Evolutionary conservation across 2,329 filamentous ascomycete species (phyloP), one percentile per base, ranked within the genome.

Genomic region (Colletotrichum tropicale): DNA sequence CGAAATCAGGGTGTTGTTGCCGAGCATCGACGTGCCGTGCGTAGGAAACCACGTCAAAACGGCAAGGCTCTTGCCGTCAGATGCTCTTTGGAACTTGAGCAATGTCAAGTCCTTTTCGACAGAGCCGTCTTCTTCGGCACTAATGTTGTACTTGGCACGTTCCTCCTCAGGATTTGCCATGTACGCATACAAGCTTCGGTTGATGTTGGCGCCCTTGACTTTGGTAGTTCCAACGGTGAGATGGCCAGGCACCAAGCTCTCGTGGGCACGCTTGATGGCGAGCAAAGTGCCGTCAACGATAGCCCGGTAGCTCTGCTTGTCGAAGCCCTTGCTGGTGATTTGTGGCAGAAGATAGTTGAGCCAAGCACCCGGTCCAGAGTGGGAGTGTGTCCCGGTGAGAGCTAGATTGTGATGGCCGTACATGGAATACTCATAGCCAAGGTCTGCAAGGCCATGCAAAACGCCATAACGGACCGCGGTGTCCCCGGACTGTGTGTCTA

Each of bases 311-410:
- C 94, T 96, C 82, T 97, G 94, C 82, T 93, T 93, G 83, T 96
- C 91, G 80, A 98, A 98, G 0, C 96, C 96, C 76, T 93, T 90
- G 82, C 93, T 96, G 0, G 96, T 96, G 79, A 98, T 93, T 81
- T 98, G 96, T 12, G 96, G 96, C 16, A 98, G 88, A 12, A 98
- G 89, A 81, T 98, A 98, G 83, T 98, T 98, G 81, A 97, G 89
- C 95, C 95, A 98, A 18, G 94, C 96, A 6, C 95, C 96, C 1
- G 96, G 96, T 0, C 95, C 96, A 21, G 95, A 94, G 85, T 98
- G 96, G 3, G 94, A 96, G 82, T 98, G 96, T 1, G 96, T 98
- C 38, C 95, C 96, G 3, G 94, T 97, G 21, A 98, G 90, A n/a
- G 96, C 96, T 21, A 98, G 86, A 79, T 98, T 98, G 78, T 93